Evolutionary conservation across 2,329 filamentous ascomycete species (phyloP).

Genomic region (Paraphaeosphaeria minitans): DNA sequence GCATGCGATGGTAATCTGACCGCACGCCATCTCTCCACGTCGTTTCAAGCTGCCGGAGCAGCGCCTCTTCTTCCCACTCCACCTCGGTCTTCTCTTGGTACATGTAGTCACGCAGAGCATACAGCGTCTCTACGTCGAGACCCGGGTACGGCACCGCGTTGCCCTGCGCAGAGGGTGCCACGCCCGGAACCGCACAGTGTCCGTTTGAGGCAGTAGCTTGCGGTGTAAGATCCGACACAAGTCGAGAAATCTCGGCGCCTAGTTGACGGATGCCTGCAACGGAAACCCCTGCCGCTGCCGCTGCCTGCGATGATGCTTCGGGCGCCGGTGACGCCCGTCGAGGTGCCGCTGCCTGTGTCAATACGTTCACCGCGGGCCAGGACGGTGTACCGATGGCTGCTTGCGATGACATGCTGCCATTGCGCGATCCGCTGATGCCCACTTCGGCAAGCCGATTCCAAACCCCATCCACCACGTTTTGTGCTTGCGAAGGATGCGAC

Average conservation of each 20-base stretch:
- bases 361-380: conserved; percentile 12
- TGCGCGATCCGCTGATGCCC: conserved; percentile 23
- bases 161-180: conserved; percentile 22
- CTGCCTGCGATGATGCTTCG: conserved; percentile 22
- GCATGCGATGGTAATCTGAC: conserved; percentile 31
- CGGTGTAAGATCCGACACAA: conserved; percentile 35
- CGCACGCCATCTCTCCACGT: conserved; percentile 39
- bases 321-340: conserved; percentile 11
- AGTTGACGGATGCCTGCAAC: conserved; percentile 32
- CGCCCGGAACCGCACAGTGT: conserved; percentile 1
- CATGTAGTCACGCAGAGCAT: conserved; percentile 38
- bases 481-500: conserved; percentile 19
- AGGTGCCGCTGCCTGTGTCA: conserved; percentile 4
- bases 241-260: conserved; percentile 33
- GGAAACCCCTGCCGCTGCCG: conserved; percentile 27
- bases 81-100: conserved; percentile 33
- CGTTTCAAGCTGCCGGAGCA: conserved; percentile 38
- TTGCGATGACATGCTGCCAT: conserved; percentile 20
- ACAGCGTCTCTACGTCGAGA: conserved; percentile 36
- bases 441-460: conserved; percentile 27
- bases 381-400: conserved; percentile 12
- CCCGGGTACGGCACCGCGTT: conserved; percentile 32
- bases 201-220: conserved; percentile 19
- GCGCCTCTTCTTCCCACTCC: conserved; percentile 34
- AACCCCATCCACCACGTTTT: conserved; percentile 28